phyloP scores from a whole-genome alignment of 306 rosid genomes.

The Benincasa hispida region DNA sequence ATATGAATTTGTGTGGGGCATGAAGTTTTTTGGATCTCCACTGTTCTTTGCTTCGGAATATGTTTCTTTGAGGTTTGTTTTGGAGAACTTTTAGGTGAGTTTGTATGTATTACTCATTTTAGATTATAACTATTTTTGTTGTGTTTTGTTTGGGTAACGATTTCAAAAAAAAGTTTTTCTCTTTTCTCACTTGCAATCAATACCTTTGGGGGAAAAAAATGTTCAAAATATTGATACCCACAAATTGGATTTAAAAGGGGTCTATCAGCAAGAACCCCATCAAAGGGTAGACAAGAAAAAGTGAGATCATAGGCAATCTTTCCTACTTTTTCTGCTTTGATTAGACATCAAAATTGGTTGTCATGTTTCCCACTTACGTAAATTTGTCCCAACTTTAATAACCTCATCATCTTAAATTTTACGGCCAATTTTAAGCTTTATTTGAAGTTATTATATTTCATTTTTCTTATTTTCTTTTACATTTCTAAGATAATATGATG shows the following conservation, averaged over 20 bases:
- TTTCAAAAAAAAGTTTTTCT: no score
- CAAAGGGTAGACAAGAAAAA: conserved; percentile 5
- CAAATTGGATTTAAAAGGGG: not conserved
- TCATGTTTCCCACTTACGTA: not conserved
- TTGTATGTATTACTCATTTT: no score
- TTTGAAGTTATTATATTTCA: not conserved
- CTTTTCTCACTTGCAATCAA: no score
- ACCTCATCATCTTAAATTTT: not conserved
- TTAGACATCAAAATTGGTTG: conserved; percentile 2
- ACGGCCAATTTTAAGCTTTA: not conserved
- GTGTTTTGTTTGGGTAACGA: no score
- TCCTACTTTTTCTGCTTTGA: conserved; percentile 4
- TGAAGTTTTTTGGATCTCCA: no score
- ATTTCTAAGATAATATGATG: not conserved
- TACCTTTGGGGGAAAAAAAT: no score
- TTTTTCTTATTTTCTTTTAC: not conserved
- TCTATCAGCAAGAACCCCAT: not conserved
- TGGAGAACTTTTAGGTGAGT: no score
- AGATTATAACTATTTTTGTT: no score
- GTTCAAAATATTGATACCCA: not conserved
- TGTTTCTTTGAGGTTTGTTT: no score
- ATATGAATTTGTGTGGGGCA: no score
- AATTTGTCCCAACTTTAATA: conserved; percentile 3
- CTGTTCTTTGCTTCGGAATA: no score
- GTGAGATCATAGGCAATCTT: not conserved